Conservation (phyloP, 208 protist genomes). For the Acanthamoeba polyphaga region DNA sequence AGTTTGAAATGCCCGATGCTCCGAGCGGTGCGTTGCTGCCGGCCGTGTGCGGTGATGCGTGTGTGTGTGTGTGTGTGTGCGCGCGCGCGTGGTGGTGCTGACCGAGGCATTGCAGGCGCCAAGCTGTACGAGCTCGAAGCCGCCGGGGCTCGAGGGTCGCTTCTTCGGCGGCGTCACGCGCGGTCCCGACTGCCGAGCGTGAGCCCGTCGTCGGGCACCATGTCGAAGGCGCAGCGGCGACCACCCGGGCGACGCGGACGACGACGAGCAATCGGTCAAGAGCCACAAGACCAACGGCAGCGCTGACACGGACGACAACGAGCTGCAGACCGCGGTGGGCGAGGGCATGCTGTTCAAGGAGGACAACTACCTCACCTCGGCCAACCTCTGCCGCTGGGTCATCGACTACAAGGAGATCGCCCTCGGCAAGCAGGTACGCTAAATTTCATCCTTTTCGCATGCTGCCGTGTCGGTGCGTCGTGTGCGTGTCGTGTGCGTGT, state of each 20-base stretch:
- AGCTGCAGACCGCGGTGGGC: background rate
- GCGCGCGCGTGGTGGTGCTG: background rate
- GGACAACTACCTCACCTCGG: conserved; percentile 16
- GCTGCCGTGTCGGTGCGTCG: background rate
- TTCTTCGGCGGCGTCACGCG: conserved; percentile 11
- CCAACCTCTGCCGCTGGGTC: conserved; percentile 68
- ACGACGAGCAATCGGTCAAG: background rate
- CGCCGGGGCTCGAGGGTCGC: background rate
- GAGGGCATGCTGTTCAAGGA: conserved; percentile 33
- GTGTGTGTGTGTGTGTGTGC: too few relatives aligned
- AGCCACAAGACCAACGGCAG: conserved; percentile 12
- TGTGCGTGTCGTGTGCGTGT: background rate
- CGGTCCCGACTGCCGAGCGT: background rate
- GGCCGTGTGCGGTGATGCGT: background rate
- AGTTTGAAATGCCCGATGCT: background rate
- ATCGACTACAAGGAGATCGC: conserved; percentile 43
- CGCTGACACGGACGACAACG: background rate
- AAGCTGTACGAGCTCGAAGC: conserved; percentile 10
- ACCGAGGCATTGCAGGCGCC: background rate
- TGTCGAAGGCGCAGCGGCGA: background rate
- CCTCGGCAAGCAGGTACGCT: background rate
- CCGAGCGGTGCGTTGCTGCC: background rate
- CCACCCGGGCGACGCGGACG: background rate
- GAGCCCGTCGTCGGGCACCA: background rate
- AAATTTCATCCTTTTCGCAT: background rate